These are phyloP conservation scores for Cystobasidium slooffiae DNA, from an alignment of 1,284 basidiomycete genomes.

Conservation along the genomic window DNA sequence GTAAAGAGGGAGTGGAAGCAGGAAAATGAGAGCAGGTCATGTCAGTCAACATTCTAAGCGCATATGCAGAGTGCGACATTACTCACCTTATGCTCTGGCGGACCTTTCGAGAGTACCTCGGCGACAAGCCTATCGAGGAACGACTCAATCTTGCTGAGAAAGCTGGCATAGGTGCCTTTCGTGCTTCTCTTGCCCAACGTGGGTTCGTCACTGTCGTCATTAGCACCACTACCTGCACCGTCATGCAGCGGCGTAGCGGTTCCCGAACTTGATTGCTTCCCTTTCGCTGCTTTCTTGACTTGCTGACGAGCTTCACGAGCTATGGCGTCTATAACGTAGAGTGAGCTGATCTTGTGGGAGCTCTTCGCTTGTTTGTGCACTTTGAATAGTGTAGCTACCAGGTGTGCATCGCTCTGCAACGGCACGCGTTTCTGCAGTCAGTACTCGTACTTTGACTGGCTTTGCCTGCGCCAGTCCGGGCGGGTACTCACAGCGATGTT, in stretches of 20 bases:
- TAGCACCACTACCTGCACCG: slow-evolving; percentile 2
- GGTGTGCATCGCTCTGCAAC: slow-evolving; percentile 73
- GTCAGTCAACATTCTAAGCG: neutral
- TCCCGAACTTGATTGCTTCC: slow-evolving; percentile 7
- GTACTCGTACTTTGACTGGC: neutral
- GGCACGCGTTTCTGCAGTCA: slow-evolving; percentile 13
- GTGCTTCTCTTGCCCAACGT: slow-evolving; percentile 62
- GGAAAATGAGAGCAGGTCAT: neutral
- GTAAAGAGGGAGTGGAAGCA: neutral
- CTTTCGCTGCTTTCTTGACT: slow-evolving; percentile 65
- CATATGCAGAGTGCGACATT: neutral
- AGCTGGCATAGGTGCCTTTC: slow-evolving; percentile 75
- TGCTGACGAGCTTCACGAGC: slow-evolving; percentile 75
- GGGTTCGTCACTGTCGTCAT: slow-evolving; percentile 1
- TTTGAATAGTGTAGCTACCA: slow-evolving; percentile 81
- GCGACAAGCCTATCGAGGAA: slow-evolving; percentile 80
- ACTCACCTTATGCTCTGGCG: slow-evolving; percentile 74
- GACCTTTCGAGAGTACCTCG: slow-evolving; percentile 71
- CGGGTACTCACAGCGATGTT: slow-evolving; percentile 67
- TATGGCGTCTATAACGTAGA: slow-evolving; percentile 89
- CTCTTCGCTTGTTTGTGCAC: slow-evolving; percentile 75
- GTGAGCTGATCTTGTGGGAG: slow-evolving; percentile 72
- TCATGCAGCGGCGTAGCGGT: slow-evolving; percentile 39
- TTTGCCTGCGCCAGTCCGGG: neutral
- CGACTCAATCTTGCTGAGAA: slow-evolving; percentile 82